Conservation (phyloP, 495 filamentous ascomycete species). For the Entonaema liquescens region DNA sequence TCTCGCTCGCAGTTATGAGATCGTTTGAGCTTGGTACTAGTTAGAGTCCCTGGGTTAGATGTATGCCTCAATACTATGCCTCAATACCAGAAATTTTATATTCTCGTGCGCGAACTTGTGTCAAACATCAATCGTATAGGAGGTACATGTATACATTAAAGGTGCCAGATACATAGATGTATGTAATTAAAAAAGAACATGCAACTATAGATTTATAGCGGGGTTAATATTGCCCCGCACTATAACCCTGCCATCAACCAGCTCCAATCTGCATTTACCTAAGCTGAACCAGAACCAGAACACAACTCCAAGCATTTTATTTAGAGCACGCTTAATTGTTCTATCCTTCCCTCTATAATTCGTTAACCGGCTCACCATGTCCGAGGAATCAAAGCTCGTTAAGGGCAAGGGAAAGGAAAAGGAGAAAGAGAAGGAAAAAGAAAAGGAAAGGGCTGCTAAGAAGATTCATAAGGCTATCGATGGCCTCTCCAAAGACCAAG, state of each 20-base stretch:
- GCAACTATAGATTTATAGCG: conserved; percentile 1
- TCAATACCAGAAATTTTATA: background rate
- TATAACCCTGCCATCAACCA: conserved; percentile 15
- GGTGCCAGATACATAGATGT: background rate
- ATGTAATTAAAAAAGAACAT: background rate
- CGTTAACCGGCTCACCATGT: conserved; percentile 44
- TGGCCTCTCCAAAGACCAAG: conserved; percentile 57
- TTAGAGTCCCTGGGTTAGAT: no score
- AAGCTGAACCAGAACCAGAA: background rate
- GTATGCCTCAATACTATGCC: background rate
- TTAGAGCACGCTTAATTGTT: background rate
- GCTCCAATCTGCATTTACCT: conserved; percentile 9
- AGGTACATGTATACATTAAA: background rate
- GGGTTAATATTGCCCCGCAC: conserved; percentile 17
- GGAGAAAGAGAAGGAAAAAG: conserved; percentile 63
- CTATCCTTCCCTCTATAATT: background rate
- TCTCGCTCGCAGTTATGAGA: conserved; percentile 69
- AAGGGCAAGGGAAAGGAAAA: conserved; percentile 59
- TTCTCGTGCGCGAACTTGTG: background rate
- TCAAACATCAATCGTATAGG: no score
- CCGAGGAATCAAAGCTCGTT: conserved; percentile 60
- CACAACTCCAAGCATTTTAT: conserved; percentile 1
- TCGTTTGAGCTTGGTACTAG: conserved; percentile 59
- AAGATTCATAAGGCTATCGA: conserved; percentile 53
- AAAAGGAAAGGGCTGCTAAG: conserved; percentile 57